A percentile compares a stretch with the other conserved stretches of the same genome.
phyloP scores from a whole-genome alignment of 2,329 filamentous ascomycete species.

The Fusarium beomiforme region DNA sequence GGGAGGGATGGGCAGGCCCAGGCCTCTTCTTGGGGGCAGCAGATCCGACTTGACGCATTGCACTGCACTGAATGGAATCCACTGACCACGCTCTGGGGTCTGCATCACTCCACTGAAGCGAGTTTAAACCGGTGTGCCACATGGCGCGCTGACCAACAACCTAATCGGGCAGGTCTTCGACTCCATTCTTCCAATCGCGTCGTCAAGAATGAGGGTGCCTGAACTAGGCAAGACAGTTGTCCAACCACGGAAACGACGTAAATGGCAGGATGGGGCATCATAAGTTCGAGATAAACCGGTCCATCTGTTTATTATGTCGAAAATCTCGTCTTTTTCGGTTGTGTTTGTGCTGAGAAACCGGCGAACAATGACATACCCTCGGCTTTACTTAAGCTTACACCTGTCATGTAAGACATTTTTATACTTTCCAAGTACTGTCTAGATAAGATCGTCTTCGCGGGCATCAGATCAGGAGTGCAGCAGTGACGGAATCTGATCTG shows the following conservation, averaged over 20 bases:
- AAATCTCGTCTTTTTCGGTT: background rate
- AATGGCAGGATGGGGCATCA: constrained; percentile 11
- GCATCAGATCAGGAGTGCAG: background rate
- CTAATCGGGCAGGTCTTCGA: constrained; percentile 28
- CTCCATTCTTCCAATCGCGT: constrained; percentile 20
- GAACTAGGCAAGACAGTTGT: constrained; percentile 14
- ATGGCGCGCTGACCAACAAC: constrained; percentile 4
- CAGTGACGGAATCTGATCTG: background rate
- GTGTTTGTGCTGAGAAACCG: background rate
- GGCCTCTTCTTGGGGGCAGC: constrained; percentile 8
- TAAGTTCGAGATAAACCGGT: background rate
- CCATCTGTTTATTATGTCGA: background rate
- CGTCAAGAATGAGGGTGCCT: constrained; percentile 19
- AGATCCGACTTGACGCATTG: constrained; percentile 25
- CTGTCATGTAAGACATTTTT: background rate
- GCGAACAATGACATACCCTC: constrained; percentile 2
- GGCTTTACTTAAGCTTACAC: background rate
- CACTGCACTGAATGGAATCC: constrained; percentile 4
- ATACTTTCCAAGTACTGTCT: background rate
- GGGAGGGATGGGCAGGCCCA: background rate
- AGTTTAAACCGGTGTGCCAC: constrained; percentile 22
- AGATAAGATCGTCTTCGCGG: background rate
- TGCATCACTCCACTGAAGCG: constrained; percentile 28
- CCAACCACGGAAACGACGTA: constrained; percentile 13
- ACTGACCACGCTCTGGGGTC: constrained; percentile 7